Evolutionary conservation across 768 basidiomycete genomes (phyloP).

Genomic region (Leccinum barrowsii): DNA sequence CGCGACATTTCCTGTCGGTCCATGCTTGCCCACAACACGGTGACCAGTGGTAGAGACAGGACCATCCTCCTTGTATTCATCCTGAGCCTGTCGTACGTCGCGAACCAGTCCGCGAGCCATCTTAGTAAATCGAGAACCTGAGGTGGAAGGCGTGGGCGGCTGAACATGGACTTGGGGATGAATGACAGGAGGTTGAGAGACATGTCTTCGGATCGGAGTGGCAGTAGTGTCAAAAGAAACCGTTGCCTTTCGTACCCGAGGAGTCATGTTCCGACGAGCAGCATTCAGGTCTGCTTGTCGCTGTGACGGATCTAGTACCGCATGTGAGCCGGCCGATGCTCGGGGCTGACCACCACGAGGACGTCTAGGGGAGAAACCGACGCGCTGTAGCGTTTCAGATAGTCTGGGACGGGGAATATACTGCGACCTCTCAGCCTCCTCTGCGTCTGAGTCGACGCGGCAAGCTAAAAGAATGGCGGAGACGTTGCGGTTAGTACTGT

Average conservation of each 20-base stretch:
- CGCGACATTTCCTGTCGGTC: conserved; percentile 16
- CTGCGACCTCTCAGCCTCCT: conserved; percentile 43
- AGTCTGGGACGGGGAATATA: conserved; percentile 56
- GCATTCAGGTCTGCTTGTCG: conserved; percentile 13
- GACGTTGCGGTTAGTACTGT: background rate
- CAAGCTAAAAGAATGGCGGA: conserved; percentile 41
- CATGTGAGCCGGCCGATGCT: conserved; percentile 19
- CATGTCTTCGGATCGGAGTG: conserved; percentile 26
- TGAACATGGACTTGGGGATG: conserved; percentile 53
- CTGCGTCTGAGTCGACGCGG: conserved; percentile 45
- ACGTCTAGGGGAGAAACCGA: conserved; percentile 72
- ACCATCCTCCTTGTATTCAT: conserved; percentile 11
- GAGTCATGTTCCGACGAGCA: conserved; percentile 30
- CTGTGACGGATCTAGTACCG: conserved; percentile 11
- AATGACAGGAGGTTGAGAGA: conserved; percentile 14
- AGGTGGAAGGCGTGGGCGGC: conserved; percentile 58
- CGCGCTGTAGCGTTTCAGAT: conserved; percentile 65
- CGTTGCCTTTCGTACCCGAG: conserved; percentile 30
- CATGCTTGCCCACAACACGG: conserved; percentile 22
- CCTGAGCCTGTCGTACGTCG: conserved; percentile 48
- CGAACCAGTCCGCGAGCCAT: conserved; percentile 53
- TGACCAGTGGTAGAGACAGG: background rate
- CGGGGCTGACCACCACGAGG: conserved; percentile 48
- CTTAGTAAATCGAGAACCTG: conserved; percentile 55
- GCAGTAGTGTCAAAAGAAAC: conserved; percentile 28